Conservation (phyloP, 1,284 basidiomycete species). For the Exobasidium rhododendri region DNA sequence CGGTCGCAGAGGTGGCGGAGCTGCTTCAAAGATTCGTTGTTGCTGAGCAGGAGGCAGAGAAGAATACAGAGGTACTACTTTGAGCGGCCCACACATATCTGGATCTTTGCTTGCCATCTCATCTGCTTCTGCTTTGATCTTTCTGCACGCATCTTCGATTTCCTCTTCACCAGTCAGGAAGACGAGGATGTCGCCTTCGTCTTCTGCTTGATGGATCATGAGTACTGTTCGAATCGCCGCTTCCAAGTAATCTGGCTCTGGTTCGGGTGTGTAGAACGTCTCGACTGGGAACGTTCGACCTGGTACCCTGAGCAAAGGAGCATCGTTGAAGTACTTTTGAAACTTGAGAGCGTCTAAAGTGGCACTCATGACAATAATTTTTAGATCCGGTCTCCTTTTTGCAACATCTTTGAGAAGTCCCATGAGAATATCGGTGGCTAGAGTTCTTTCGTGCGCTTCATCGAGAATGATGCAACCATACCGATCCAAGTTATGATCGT, state of each 20-base stretch:
- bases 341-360: slow-evolving; percentile 97
- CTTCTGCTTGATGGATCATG: slow-evolving; percentile 96
- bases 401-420: slow-evolving; percentile 76
- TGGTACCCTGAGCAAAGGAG: slow-evolving; percentile 91
- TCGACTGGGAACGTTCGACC: slow-evolving; percentile 95
- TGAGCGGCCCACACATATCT: slow-evolving; percentile 64
- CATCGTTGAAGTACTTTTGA: slow-evolving; percentile 88
- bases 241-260: slow-evolving; percentile 94
- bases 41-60: slow-evolving; percentile 88
- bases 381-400: slow-evolving; percentile 78
- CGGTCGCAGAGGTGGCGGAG: slow-evolving; percentile 66
- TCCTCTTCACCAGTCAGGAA: slow-evolving; percentile 99
- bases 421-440: slow-evolving; percentile 98
- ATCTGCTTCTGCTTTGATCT: slow-evolving; percentile 74
- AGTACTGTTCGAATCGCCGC: slow-evolving; percentile 93
- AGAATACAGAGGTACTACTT: slow-evolving; percentile 89
- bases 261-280: slow-evolving; percentile 89
- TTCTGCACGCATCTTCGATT: slow-evolving; percentile 92
- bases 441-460: slow-evolving; percentile 96
- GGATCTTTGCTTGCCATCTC: slow-evolving; percentile 44
- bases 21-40: slow-evolving; percentile 87
- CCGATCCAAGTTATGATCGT: slow-evolving; percentile 79
- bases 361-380: slow-evolving; percentile 97
- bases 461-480: slow-evolving; percentile 98
- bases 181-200: slow-evolving; percentile 84